These are phyloP conservation scores for Mycocalia duriaeana DNA, from an alignment of 1,284 basidiomycete species.

Conservation along the genomic window DNA sequence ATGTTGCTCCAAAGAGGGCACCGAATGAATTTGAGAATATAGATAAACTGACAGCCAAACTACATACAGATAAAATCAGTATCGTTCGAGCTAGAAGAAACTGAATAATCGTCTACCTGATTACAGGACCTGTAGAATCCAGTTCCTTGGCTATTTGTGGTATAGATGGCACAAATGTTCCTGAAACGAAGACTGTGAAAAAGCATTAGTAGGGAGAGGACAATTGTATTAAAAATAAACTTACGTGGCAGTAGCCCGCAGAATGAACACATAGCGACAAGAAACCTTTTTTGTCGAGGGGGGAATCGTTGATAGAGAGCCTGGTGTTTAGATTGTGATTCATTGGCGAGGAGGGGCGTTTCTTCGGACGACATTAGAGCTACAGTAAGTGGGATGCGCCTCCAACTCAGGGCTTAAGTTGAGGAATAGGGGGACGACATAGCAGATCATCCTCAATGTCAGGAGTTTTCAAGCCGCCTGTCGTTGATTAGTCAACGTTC, in stretches of 20 bases:
- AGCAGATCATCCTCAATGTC: too few species aligned
- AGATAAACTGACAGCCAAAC: conserved; percentile 15
- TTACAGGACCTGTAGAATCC: conserved; percentile 44
- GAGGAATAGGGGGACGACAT: too few species aligned
- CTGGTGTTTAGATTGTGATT: neutral
- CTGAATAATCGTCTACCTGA: conserved; percentile 41
- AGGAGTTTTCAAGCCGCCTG: too few species aligned
- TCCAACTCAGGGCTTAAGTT: too few species aligned
- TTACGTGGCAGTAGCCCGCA: conserved; percentile 48
- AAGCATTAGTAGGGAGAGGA: neutral
- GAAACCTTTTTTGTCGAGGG: conserved; percentile 35
- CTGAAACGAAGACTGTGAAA: conserved; percentile 58
- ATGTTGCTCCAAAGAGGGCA: conserved; percentile 24
- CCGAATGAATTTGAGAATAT: conserved; percentile 28
- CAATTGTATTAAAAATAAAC: conserved; percentile 16
- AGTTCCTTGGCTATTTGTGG: conserved; percentile 62
- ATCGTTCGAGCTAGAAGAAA: neutral
- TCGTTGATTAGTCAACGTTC: too few species aligned
- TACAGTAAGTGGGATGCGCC: too few species aligned
- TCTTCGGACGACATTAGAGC: conserved; percentile 7
- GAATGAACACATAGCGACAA: conserved; percentile 48
- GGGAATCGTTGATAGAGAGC: conserved; percentile 49
- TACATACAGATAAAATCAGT: neutral
- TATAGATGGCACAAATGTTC: conserved; percentile 67
- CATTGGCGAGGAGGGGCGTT: conserved; percentile 8